Percentiles rank a stretch among this genome's conserved stretches.
phyloP scores from a whole-genome alignment of 352 stramenopile genomes.

The Globisporangium paroecandrum region DNA sequence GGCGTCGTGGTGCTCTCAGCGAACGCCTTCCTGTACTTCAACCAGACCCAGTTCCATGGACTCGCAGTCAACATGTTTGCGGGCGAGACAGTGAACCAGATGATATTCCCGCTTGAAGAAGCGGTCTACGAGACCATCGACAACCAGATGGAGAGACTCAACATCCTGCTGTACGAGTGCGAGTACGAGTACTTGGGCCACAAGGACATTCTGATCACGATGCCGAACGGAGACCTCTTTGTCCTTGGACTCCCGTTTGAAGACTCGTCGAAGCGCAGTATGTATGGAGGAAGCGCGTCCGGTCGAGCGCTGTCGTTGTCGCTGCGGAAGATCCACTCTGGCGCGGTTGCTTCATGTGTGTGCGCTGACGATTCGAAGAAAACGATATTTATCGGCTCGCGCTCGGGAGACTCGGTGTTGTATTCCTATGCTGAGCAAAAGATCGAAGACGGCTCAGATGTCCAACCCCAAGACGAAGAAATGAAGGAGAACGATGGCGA shows the following conservation, averaged over 20 bases:
- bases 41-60: slow-evolving; percentile 84
- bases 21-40: slow-evolving; percentile 85
- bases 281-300: slow-evolving; percentile 25
- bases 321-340: slow-evolving; percentile 48
- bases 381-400: slow-evolving; percentile 78
- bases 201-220: slow-evolving; percentile 67
- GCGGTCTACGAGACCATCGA: slow-evolving; percentile 59
- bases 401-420: slow-evolving; percentile 73
- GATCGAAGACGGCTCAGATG: slow-evolving; percentile 13
- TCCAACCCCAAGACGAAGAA: slow-evolving; percentile 13
- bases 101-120: slow-evolving; percentile 62
- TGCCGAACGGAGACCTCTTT: slow-evolving; percentile 59
- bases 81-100: slow-evolving; percentile 67
- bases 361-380: slow-evolving; percentile 56
- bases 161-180: slow-evolving; percentile 66
- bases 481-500: slow-evolving; percentile 17
- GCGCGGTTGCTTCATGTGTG: slow-evolving; percentile 52
- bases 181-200: slow-evolving; percentile 61
- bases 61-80: slow-evolving; percentile 72
- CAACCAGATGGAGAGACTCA: slow-evolving; percentile 43
- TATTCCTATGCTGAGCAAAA: slow-evolving; percentile 53
- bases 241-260: slow-evolving; percentile 63
- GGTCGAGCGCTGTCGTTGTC: slow-evolving; percentile 32
- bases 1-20: slow-evolving; percentile 73
- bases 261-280: slow-evolving; percentile 35